Evolutionary conservation across 257 asterid species (phyloP).

Genomic region (Cinchona pubescens): DNA sequence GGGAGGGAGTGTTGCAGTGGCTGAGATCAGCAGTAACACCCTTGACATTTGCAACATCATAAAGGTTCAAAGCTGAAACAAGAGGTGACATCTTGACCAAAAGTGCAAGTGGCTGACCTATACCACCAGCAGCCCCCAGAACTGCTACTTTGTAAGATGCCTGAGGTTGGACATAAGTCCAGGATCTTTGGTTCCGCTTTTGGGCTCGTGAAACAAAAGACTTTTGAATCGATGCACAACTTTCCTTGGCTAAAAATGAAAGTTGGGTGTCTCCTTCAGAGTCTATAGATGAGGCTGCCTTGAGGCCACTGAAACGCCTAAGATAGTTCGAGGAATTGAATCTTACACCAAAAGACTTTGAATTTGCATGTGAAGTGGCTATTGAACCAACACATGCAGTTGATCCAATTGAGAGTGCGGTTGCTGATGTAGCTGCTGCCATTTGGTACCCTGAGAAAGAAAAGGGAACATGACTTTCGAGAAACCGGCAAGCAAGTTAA

Average conservation of each 20-base stretch:
- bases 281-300: constrained; percentile 35
- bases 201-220: constrained; percentile 32
- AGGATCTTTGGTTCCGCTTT: constrained; percentile 31
- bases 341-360: constrained; percentile 44
- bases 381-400: constrained; percentile 41
- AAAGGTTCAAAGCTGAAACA: constrained; percentile 64
- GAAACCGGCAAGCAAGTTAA: background rate
- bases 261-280: constrained; percentile 35
- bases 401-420: constrained; percentile 53
- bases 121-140: constrained; percentile 85
- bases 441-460: constrained; percentile 46
- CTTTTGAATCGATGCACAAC: constrained; percentile 31
- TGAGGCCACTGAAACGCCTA: constrained; percentile 50
- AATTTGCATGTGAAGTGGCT: constrained; percentile 31
- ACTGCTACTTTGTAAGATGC: constrained; percentile 83
- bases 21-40: constrained; percentile 89
- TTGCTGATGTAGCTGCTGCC: constrained; percentile 76
- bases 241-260: constrained; percentile 52
- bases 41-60: constrained; percentile 78
- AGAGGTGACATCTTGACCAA: constrained; percentile 81
- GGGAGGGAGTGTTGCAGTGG: constrained; percentile 86
- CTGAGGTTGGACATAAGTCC: constrained; percentile 52
- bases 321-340: constrained; percentile 41
- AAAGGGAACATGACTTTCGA: background rate
- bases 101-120: constrained; percentile 83